Evolutionary conservation across 257 asterid genomes (phyloP).

Genomic region (Solanum clarkiae): DNA sequence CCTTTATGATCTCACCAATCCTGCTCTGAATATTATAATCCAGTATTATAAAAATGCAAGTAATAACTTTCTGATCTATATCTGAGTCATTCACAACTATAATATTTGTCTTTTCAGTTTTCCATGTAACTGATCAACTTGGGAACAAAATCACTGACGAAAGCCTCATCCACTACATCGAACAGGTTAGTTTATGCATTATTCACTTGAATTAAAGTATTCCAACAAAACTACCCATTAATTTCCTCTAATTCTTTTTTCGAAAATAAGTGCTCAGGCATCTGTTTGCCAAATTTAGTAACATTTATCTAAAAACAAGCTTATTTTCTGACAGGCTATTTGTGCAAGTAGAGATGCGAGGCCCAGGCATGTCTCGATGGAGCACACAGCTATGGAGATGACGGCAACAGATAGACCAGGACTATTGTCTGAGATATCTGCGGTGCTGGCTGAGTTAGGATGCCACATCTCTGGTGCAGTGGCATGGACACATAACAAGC

Average conservation of each 20-base stretch:
- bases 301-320: not conserved
- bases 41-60: not conserved
- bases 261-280: not conserved
- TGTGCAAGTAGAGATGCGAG: slow-evolving; percentile 27
- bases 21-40: not conserved
- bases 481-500: slow-evolving; percentile 78
- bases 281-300: not conserved
- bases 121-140: slow-evolving; percentile 77
- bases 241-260: not conserved
- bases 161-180: slow-evolving; percentile 40
- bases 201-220: not conserved
- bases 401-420: slow-evolving; percentile 80
- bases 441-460: slow-evolving; percentile 61
- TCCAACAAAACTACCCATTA: not conserved
- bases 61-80: not conserved
- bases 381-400: slow-evolving; percentile 66
- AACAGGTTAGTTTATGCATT: slow-evolving; percentile 33
- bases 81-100: slow-evolving; percentile 11
- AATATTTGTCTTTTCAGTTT: slow-evolving; percentile 33
- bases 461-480: slow-evolving; percentile 67
- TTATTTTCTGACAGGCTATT: slow-evolving; percentile 30
- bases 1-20: not conserved
- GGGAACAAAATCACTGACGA: slow-evolving; percentile 63
- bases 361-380: slow-evolving; percentile 22
- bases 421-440: slow-evolving; percentile 74